These are phyloP conservation scores for Rhizophora mangle DNA, from an alignment of 345 rosid genomes.

Conservation along the genomic window DNA sequence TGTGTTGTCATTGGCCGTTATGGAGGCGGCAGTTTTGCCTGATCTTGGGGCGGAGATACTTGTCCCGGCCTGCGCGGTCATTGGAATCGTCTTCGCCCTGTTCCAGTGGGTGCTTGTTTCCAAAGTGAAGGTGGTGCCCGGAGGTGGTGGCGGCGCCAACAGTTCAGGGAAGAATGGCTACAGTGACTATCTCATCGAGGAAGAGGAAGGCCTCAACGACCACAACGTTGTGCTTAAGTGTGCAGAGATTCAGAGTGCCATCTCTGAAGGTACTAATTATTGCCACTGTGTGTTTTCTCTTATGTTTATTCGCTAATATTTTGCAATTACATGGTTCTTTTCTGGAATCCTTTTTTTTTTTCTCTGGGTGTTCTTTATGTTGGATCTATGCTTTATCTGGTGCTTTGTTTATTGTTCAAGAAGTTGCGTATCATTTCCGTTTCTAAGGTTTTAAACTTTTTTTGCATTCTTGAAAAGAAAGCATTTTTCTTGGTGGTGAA, in stretches of 20 bases:
- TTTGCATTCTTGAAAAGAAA: background rate
- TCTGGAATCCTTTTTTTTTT: background rate
- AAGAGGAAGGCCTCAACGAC: slow-evolving; percentile 91
- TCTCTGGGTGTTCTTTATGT: background rate
- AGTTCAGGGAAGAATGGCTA: slow-evolving; percentile 44
- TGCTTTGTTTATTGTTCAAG: background rate
- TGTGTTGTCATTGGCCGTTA: slow-evolving; percentile 3
- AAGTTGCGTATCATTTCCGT: background rate
- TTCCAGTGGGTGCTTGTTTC: slow-evolving; percentile 79
- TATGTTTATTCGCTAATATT: background rate
- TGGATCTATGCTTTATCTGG: background rate
- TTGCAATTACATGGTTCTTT: background rate
- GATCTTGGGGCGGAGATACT: slow-evolving; percentile 77
- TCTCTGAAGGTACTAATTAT: slow-evolving; percentile 51
- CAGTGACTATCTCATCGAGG: slow-evolving; percentile 76
- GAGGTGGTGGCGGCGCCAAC: slow-evolving; percentile 15
- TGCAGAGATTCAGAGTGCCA: slow-evolving; percentile 89
- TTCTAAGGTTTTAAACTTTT: background rate
- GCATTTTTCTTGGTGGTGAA: too few species aligned
- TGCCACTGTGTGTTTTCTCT: background rate
- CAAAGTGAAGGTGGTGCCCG: slow-evolving; percentile 52
- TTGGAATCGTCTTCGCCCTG: slow-evolving; percentile 72
- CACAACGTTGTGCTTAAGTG: slow-evolving; percentile 75
- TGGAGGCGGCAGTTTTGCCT: slow-evolving; percentile 53
- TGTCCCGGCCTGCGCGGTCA: slow-evolving; percentile 71